Base-by-base conservation (phyloP, 1,284 basidiomycete species). In the Trichosporon sp. region DNA sequence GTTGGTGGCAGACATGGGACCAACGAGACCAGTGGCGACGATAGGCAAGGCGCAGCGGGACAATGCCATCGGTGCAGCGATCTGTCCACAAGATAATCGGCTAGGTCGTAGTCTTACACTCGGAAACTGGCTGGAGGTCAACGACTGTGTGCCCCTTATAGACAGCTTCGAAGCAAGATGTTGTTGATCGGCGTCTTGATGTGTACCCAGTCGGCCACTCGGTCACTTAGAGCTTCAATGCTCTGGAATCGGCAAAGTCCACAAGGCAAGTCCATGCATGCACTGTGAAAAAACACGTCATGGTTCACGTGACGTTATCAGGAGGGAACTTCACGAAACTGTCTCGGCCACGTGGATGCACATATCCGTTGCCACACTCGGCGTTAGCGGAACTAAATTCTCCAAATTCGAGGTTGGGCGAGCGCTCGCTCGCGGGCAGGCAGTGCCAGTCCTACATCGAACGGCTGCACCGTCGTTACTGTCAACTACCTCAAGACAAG, bases 401-500 rank as follows among this genome's bases (percentile, higher is more conserved):
- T 51, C 47, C 47, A 51, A 51, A 51, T 51, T 51, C 47, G 47
- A 51, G 21, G 47, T 51, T 18, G 18, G 34, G 6, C 35, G 12
- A 27, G 29, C 9, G 32, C 34, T 38, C 21, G 62, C 62, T 62
- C 18, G 34, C 34, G 27, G 34, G 32, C 34, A 23, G 23, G 32
- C 35, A 51, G 47, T 44, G n/a, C 34, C 27, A 18, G 27, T 38
- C n/a, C 42, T 44, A 65, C 44, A 21, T 44, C 56, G 44, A 68
- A 60, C 67, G 62, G 38, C 47, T 23, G 47, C 47, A 51, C 47
- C 47, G 47, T 51, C 47, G 47, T 51, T 51, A 51, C 47, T 51
- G 47, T 51, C 47, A 51, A 51, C 47, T 51, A 51, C 47, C 47
- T 68, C 67, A 68, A 68, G 53, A 60, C 63, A 60, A 53, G 62